These are phyloP conservation scores for Aspergillus sp. DNA, from an alignment of 2,329 filamentous ascomycete species.

Conservation along the genomic window DNA sequence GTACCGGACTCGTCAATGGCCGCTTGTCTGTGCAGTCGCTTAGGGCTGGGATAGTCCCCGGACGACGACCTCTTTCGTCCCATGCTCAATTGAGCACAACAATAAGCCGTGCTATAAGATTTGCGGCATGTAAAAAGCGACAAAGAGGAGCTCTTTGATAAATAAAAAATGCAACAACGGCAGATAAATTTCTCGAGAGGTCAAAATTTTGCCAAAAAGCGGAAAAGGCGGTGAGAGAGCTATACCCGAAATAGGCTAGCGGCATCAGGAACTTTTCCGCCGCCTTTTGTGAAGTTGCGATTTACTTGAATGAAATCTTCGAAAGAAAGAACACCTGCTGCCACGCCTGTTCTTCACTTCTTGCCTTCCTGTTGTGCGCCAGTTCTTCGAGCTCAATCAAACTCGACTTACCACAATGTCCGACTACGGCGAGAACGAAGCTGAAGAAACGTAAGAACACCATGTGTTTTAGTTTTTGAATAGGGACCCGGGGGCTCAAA, in stretches of 20 bases:
- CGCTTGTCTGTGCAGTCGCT: slow-evolving; percentile 32
- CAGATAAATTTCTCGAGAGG: slow-evolving; percentile 15
- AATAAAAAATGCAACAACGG: slow-evolving; percentile 9
- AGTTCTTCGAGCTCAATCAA: slow-evolving; percentile 15
- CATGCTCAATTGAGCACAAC: slow-evolving; percentile 27
- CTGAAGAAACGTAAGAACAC: slow-evolving; percentile 55
- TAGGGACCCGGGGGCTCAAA: background rate
- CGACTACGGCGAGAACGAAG: slow-evolving; percentile 69
- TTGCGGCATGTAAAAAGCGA: background rate
- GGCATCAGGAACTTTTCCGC: slow-evolving; percentile 37
- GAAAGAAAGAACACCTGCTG: slow-evolving; percentile 12
- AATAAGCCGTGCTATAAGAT: background rate
- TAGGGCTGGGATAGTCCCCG: slow-evolving; percentile 27
- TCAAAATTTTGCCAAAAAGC: slow-evolving; percentile 31
- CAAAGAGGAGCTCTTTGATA: background rate
- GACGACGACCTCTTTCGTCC: slow-evolving; percentile 35
- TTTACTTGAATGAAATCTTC: slow-evolving; percentile 19
- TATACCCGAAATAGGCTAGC: slow-evolving; percentile 27
- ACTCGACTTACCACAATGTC: slow-evolving; percentile 57
- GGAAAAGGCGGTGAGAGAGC: slow-evolving; percentile 30
- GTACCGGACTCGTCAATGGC: slow-evolving; percentile 31
- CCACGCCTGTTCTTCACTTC: slow-evolving; percentile 16
- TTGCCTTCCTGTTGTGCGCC: slow-evolving; percentile 10
- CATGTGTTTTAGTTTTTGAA: background rate
- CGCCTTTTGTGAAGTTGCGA: slow-evolving; percentile 28